Evolutionary conservation across 768 basidiomycete species (phyloP).

Genomic region (Hydnomerulius pinastri): DNA sequence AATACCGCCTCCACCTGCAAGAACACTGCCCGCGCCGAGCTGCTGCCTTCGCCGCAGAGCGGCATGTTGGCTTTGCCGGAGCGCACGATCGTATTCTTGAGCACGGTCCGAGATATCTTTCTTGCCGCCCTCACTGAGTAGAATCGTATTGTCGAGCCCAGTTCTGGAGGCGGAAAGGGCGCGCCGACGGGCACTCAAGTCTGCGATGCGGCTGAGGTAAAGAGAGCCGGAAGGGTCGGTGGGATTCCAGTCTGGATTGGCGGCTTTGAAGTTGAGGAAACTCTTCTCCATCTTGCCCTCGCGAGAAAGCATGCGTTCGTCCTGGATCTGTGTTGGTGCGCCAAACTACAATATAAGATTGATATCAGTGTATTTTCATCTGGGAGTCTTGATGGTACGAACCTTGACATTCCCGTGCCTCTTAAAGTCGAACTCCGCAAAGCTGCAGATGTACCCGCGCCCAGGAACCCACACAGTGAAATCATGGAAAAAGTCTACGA

Average conservation of each 20-base stretch:
- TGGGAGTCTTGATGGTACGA: conserved; percentile 17
- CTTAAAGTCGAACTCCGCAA: conserved; percentile 98
- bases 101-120: conserved; percentile 51
- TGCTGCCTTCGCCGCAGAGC: conserved; percentile 44
- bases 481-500: conserved; percentile 98
- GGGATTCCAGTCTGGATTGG: conserved; percentile 95
- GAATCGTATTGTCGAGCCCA: conserved; percentile 27
- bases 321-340: conserved; percentile 68
- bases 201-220: conserved; percentile 83
- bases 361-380: neutral
- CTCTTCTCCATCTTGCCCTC: conserved; percentile 99
- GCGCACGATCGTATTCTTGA: conserved; percentile 76
- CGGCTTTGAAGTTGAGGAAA: conserved; percentile 93
- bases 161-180: conserved; percentile 27
- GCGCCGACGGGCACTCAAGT: conserved; percentile 54
- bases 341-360: conserved; percentile 59
- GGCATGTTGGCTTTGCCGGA: conserved; percentile 65
- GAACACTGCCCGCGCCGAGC: conserved; percentile 22
- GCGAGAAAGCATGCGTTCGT: conserved; percentile 79
- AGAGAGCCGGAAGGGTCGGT: conserved; percentile 88
- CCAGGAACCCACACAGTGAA: conserved; percentile 97
- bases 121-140: conserved; percentile 33
- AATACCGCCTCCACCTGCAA: conserved; percentile 47
- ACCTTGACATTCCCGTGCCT: conserved; percentile 91
- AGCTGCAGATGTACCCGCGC: conserved; percentile 95